Conservation (phyloP, 139 green algal genomes). For the Chlamydomonas asymmetrica region DNA sequence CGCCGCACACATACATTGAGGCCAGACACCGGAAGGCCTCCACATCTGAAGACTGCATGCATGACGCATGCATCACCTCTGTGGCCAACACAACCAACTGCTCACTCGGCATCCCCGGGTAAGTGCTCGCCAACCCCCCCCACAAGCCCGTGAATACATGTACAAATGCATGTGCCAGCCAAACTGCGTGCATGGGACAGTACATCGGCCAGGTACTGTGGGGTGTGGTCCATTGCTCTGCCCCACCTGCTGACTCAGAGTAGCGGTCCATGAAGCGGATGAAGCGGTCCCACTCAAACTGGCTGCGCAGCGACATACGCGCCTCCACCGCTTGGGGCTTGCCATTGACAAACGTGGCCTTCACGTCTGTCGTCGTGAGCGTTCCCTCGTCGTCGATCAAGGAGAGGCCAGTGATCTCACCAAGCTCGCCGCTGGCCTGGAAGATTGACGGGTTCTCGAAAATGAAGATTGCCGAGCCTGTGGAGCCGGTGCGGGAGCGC, state of each 20-base stretch:
- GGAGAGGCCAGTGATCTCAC: conserved; percentile 96
- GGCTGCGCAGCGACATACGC: conserved; percentile 67
- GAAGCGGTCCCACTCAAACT: conserved; percentile 93
- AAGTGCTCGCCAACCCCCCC: too few relatives aligned
- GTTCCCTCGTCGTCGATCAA: conserved; percentile 93
- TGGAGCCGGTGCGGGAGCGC: conserved; percentile 77
- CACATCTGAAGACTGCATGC: too few relatives aligned
- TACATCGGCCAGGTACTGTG: too few relatives aligned
- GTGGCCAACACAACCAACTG: too few relatives aligned
- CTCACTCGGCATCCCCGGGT: too few relatives aligned
- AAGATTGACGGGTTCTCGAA: conserved; percentile 94
- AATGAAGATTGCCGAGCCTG: conserved; percentile 86
- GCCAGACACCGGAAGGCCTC: too few relatives aligned
- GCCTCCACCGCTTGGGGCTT: conserved; percentile 88
- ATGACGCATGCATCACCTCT: too few relatives aligned
- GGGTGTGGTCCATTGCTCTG: conserved; percentile 80
- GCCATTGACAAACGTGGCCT: conserved; percentile 98
- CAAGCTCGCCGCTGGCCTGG: conserved; percentile 63
- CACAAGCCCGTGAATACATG: too few relatives aligned
- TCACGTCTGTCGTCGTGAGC: conserved; percentile 92
- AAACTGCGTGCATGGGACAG: too few relatives aligned
- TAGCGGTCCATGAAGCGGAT: conserved; percentile 99
- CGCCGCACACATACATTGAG: too few relatives aligned
- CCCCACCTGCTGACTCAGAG: conserved; percentile 71
- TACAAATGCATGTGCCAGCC: too few relatives aligned